A percentile compares a stretch with the other conserved stretches of the same genome.
Evolutionary conservation across 805 yeast genomes (phyloP).

Genomic region (Hanseniaspora mollemarum): DNA sequence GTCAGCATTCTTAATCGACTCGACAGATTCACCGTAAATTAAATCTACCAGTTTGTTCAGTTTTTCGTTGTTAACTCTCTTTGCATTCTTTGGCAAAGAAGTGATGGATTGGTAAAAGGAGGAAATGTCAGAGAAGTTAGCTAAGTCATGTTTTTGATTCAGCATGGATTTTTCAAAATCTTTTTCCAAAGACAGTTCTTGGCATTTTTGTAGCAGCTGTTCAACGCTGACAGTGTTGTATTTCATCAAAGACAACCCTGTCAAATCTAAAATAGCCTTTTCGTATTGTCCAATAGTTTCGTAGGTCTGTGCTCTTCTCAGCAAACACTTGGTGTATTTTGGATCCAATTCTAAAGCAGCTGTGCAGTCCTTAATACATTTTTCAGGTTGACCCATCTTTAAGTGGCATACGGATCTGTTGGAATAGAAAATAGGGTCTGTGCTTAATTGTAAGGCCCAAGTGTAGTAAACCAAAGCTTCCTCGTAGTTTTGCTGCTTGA

Average conservation of each 20-base stretch:
- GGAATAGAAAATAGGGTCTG: slow-evolving; percentile 83
- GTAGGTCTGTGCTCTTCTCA: slow-evolving; percentile 87
- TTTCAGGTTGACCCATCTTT: slow-evolving; percentile 64
- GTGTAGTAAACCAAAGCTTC: slow-evolving; percentile 73
- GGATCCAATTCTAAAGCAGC: slow-evolving; percentile 77
- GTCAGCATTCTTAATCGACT: slow-evolving; percentile 28
- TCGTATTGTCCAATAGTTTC: slow-evolving; percentile 67
- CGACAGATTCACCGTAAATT: slow-evolving; percentile 36
- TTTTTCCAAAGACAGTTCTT: slow-evolving; percentile 42
- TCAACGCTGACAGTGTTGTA: slow-evolving; percentile 69
- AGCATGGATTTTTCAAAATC: slow-evolving; percentile 44
- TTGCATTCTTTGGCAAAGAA: slow-evolving; percentile 56
- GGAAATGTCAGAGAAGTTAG: slow-evolving; percentile 71
- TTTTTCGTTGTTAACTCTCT: slow-evolving; percentile 51
- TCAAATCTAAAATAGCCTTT: slow-evolving; percentile 84
- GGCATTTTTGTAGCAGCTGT: slow-evolving; percentile 65
- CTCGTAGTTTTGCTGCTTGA: slow-evolving; percentile 56
- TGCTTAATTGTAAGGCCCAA: slow-evolving; percentile 60
- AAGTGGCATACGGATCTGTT: slow-evolving; percentile 95
- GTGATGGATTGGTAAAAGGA: slow-evolving; percentile 54
- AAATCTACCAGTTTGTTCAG: slow-evolving; percentile 55
- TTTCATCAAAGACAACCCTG: slow-evolving; percentile 76
- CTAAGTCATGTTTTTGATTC: slow-evolving; percentile 45
- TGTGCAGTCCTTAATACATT: slow-evolving; percentile 80
- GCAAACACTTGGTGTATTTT: slow-evolving; percentile 78